Evolutionary conservation across 2,329 filamentous ascomycete genomes (phyloP).

Genomic region (Ophiocordyceps camponoti-leonardi): DNA sequence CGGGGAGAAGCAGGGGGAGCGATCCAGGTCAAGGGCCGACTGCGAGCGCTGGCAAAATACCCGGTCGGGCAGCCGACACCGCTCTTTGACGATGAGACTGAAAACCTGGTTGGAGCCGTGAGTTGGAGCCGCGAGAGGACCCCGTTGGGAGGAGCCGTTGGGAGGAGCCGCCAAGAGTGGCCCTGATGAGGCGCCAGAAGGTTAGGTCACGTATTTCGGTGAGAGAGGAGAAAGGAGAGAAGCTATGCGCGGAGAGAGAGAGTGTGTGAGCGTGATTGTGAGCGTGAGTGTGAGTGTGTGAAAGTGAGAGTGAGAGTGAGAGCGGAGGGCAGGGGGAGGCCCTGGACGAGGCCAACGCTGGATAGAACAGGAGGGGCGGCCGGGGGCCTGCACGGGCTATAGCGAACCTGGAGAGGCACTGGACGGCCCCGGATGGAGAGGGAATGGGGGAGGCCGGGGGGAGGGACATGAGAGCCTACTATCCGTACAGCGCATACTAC

Average conservation of each 20-base stretch:
- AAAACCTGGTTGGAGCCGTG: neutral
- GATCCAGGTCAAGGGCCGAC: slow-evolving; percentile 2
- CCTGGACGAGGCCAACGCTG: neutral
- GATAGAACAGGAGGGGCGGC: neutral
- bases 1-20: slow-evolving; percentile 9
- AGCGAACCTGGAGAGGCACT: neutral
- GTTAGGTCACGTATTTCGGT: too few relatives aligned
- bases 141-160: neutral
- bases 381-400: neutral
- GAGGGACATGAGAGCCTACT: too few relatives aligned
- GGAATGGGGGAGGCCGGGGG: neutral
- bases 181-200: too few relatives aligned
- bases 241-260: neutral
- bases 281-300: neutral
- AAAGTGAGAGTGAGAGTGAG: neutral
- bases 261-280: neutral
- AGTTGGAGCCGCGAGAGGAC: slow-evolving; percentile 11
- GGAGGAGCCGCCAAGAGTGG: neutral
- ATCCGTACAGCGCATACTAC: neutral
- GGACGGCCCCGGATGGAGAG: neutral
- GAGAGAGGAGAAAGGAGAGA: neutral
- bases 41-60: slow-evolving; percentile 7
- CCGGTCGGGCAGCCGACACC: slow-evolving; percentile 18
- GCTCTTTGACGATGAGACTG: slow-evolving; percentile 20
- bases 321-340: neutral